Evolutionary conservation across 2,329 filamentous ascomycete species (phyloP), one percentile per base, ranked within the genome.

Genomic region (Alternaria dauci): DNA sequence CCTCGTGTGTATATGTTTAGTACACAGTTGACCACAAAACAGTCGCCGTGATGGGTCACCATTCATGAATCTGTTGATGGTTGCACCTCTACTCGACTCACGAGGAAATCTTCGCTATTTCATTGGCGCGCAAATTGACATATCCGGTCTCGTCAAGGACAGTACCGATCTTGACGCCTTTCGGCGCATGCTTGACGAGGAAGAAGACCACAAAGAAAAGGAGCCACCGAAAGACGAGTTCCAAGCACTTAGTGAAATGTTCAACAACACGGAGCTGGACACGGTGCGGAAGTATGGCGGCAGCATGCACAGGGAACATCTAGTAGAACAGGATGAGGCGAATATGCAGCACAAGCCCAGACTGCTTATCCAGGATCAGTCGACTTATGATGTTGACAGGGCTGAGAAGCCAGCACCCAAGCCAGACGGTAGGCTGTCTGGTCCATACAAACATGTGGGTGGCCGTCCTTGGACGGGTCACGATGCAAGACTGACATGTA

Each of bases 21-120:
- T n/a, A 26, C 4, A 23, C 5, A 3, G 39, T 38, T 50, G 8
- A 50, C 46, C 23, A 18, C 32, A 38, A 14, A 12, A 53, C 38
- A 87, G 85, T 70, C 86, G 90, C 32, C 86, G 90, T n/a, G 90
- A 93, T 68, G 90, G 90, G 0, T 90, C 89, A 0, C 89, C 89
- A 0, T 93, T 93, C 71, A 89, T 93, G 84, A 93, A 93, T 62
- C 82, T 93, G 2, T 81, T 92, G 25, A 91, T 91, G 87, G 85
- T 87, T n/a, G 88, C 90, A 1, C 90, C 90, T 0, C 79, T 93
- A 0, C 86, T 88, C 65, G 90, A 93, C 70, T 89, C 86, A 44
- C 84, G 86, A 18, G 90, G 90, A 2, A 81, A 82, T 0, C 83
- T 91, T 1, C 84, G 89, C 28, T 93, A 92, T 73, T 88, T 87